A percentile compares a stretch with the other conserved stretches of the same genome.
These are phyloP conservation scores for Crepidotus variabilis DNA, from an alignment of 768 basidiomycete genomes.

Conservation along the genomic window DNA sequence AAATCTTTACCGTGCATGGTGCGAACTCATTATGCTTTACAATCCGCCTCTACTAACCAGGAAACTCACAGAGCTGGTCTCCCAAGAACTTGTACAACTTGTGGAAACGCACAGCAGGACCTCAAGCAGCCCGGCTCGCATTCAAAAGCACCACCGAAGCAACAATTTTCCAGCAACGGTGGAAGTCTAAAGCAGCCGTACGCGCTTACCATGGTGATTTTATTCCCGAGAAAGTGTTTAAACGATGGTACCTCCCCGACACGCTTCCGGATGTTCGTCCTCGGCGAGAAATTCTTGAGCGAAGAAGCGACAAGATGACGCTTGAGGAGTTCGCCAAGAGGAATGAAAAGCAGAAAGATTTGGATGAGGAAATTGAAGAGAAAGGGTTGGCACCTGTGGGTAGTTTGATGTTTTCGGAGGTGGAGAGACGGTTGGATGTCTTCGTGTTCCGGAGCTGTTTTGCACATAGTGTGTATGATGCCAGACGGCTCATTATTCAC, in stretches of 20 bases:
- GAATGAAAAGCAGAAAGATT: constrained; percentile 44
- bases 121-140: constrained; percentile 42
- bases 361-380: constrained; percentile 47
- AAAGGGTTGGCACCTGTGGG: constrained; percentile 85
- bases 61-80: constrained; percentile 69
- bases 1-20: constrained; percentile 25
- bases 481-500: constrained; percentile 79
- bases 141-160: constrained; percentile 51
- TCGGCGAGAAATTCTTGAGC: constrained; percentile 29
- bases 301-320: constrained; percentile 34
- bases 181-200: constrained; percentile 80
- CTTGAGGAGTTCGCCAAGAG: constrained; percentile 61
- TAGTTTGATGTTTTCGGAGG: constrained; percentile 90
- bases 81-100: constrained; percentile 88
- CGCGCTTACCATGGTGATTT: constrained; percentile 96
- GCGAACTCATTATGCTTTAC: neutral
- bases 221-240: constrained; percentile 90
- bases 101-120: constrained; percentile 66
- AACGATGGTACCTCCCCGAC: constrained; percentile 89
- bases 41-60: neutral
- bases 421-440: constrained; percentile 93
- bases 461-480: constrained; percentile 85
- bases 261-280: constrained; percentile 84
- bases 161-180: constrained; percentile 89
- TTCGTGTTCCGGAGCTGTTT: constrained; percentile 90